Conservation (phyloP, 176 grass and related monocot species). For the Zizania latifolia region DNA sequence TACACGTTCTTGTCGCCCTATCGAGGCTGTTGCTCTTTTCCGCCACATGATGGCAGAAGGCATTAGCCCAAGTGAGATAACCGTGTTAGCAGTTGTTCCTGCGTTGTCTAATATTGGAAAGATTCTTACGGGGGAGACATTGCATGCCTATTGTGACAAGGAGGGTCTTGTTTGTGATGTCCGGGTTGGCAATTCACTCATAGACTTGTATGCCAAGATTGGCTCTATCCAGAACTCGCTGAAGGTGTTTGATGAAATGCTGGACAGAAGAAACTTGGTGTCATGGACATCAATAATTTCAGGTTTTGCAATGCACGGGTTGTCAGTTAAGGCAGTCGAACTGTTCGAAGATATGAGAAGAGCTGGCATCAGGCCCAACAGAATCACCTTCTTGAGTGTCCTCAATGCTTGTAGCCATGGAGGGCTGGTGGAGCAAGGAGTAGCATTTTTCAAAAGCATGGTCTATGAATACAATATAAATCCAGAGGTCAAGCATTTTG, state of each 20-base stretch:
- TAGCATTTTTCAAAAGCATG: constrained; percentile 57
- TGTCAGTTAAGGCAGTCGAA: constrained; percentile 38
- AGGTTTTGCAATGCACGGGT: constrained; percentile 47
- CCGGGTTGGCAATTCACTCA: constrained; percentile 51
- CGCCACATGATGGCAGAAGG: constrained; percentile 41
- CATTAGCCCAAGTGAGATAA: constrained; percentile 42
- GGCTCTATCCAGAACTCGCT: constrained; percentile 41
- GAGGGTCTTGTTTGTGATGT: constrained; percentile 34
- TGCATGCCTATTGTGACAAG: constrained; percentile 47
- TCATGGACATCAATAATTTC: constrained; percentile 75
- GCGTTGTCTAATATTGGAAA: constrained; percentile 39
- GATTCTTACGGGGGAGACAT: constrained; percentile 20
- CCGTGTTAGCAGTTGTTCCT: constrained; percentile 44
- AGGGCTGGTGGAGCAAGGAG: constrained; percentile 60
- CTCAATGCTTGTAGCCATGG: constrained; percentile 66
- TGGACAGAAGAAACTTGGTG: constrained; percentile 45
- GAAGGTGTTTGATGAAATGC: constrained; percentile 43
- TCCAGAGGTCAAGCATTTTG: constrained; percentile 65
- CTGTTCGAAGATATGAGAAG: constrained; percentile 48
- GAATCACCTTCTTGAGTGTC: constrained; percentile 53
- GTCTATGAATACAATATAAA: constrained; percentile 46
- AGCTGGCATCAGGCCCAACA: constrained; percentile 38
- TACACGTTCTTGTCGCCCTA: neutral
- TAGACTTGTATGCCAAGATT: constrained; percentile 60
- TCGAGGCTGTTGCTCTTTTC: constrained; percentile 42